Evolutionary conservation across 495 filamentous ascomycete genomes (phyloP).

Genomic region (Aspergillus nanangensis): DNA sequence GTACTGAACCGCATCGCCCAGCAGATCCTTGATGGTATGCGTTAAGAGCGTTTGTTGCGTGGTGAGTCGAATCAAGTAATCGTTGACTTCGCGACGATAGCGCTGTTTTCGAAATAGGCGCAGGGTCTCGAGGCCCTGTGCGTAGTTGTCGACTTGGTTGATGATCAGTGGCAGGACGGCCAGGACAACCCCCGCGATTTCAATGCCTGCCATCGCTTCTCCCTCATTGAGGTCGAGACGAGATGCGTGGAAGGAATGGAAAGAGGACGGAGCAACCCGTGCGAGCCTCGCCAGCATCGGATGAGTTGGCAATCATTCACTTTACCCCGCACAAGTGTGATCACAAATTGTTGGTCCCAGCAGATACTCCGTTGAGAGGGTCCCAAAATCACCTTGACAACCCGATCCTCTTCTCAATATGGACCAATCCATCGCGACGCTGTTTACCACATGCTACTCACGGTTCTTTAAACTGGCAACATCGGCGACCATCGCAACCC

Average conservation of each 20-base stretch:
- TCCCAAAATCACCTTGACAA: no score
- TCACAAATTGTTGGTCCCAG: no score
- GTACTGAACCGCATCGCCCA: slow-evolving; percentile 15
- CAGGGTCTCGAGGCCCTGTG: slow-evolving; percentile 16
- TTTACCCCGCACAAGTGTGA: no score
- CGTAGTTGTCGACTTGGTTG: slow-evolving; percentile 21
- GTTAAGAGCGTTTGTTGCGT: slow-evolving; percentile 16
- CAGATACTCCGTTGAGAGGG: no score
- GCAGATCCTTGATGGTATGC: slow-evolving; percentile 16
- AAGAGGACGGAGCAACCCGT: no score
- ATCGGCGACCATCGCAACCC: neutral
- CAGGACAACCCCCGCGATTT: slow-evolving; percentile 19
- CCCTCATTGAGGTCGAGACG: no score
- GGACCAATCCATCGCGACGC: no score
- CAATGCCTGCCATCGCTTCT: neutral
- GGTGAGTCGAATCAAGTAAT: slow-evolving; percentile 11
- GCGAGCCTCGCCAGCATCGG: no score
- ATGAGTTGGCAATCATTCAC: no score
- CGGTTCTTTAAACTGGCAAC: neutral
- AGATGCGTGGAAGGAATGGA: no score
- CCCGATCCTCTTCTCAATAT: no score
- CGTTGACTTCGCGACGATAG: slow-evolving; percentile 17
- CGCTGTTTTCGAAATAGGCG: slow-evolving; percentile 10
- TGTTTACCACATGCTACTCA: neutral
- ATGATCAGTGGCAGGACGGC: slow-evolving; percentile 20